Conservation (phyloP, 75 land plant species). For the Selaginella tamariscina region DNA sequence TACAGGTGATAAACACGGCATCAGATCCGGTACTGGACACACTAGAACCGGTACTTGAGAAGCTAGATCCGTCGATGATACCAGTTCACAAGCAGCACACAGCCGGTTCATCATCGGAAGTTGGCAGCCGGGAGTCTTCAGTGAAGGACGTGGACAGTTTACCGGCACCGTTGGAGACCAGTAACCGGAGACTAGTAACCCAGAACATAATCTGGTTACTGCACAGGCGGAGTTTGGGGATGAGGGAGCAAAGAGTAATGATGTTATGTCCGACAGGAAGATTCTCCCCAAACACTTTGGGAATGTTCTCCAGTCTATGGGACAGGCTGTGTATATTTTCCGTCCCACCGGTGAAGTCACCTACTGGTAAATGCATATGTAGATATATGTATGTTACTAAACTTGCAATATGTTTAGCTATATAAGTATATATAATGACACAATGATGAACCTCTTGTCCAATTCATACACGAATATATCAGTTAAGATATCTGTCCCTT, state of each 20-base stretch:
- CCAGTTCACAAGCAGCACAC: not conserved
- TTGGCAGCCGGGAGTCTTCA: not conserved
- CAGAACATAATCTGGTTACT: not conserved
- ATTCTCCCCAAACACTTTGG: slow-evolving; percentile 33
- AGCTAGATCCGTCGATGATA: not conserved
- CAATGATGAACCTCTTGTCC: no score
- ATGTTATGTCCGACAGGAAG: not conserved
- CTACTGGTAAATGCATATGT: slow-evolving; percentile 9
- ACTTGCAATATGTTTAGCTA: no score
- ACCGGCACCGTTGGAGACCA: not conserved
- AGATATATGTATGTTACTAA: no score
- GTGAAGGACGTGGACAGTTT: not conserved
- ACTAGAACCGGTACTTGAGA: not conserved
- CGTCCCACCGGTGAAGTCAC: slow-evolving; percentile 46
- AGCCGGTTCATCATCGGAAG: not conserved
- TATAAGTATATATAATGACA: no score
- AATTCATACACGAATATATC: no score
- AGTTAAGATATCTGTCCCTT: no score
- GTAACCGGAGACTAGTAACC: no score
- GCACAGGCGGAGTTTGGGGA: not conserved
- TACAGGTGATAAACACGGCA: not conserved
- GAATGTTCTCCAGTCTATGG: slow-evolving; percentile 72
- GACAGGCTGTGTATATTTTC: slow-evolving; percentile 70
- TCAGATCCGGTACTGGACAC: not conserved
- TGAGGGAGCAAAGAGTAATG: not conserved